Base-by-base conservation (phyloP, 2,329 filamentous ascomycete genomes). In the Fusarium coicis region DNA sequence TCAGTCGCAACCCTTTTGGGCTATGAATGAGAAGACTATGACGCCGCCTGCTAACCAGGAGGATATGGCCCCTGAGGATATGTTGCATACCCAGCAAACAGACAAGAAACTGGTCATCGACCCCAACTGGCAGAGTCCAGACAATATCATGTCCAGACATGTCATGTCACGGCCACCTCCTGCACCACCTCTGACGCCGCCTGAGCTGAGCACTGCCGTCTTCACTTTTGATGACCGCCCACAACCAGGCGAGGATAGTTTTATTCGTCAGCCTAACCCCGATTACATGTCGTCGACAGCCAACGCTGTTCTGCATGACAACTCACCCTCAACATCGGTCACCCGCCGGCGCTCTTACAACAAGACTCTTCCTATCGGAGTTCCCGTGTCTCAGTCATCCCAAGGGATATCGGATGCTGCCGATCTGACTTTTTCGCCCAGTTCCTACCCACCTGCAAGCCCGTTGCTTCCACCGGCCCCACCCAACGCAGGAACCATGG, bases 181-280 rank as follows among this genome's bases (percentile, higher is more conserved):
- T 55, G 84, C 86, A 49, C 84, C 84, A 63, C 86, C 87, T 63
- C 78, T 88, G 75, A 88, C 85, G 47, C 84, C 87, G 16, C 85
- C 86, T 12, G 82, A 83, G 66, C 77, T 85, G 57, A 84, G 84
- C 63, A 79, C 81, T 54, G 79, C 80, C 46, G 77, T 83, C 61
- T 87, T 85, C 72, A 81, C 82, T 18, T 83, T 87, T 66, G 80
- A 87, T 40, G 81, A 84, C 19, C 76, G 73, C 42, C 76, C 77
- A 21, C 78, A 78, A 47, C 67, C 72, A 34, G 73, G 73, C 32
- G 76, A 77, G 36, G 80, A 82, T 66, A 81, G 78, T 64, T 82
- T 83, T 69, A 85, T 88, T 66, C 82, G 86, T 70, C 86, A 87
- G 68, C 83, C 85, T 5, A 86, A 87, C 69, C 86, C 86, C 1